Base-by-base conservation (phyloP, 345 rosid genomes). In the Melaleuca quinquenervia region DNA sequence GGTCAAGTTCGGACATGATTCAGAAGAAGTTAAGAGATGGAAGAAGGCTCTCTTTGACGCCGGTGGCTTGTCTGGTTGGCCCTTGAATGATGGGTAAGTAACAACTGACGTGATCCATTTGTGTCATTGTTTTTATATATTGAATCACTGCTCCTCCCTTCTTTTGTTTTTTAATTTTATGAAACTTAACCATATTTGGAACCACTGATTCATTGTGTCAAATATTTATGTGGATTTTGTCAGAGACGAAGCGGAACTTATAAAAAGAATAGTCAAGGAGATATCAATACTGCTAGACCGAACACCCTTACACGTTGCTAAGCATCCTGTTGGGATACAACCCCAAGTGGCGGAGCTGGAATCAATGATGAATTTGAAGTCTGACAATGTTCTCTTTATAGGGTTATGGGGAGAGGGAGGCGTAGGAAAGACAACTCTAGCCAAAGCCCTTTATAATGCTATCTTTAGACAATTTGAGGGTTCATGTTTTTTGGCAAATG, bases 211-310 rank as follows among this genome's bases (percentile, higher is more conserved):
- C 56, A 7, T 20, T 21, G 21, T 20, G 11, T 53, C 2, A 3
- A 53, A 22, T 53, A 21, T 10, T 8, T 53, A 20, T 22, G 41
- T 3, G 2, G 2, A 20, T 21, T 53, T 53, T 53, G 21, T 3
- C 26, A 53, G 56, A 53, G 5, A 20, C 21, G 56, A 53, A 53
- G 56, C 56, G 0, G 5, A 20, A 11, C 2, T 20, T 53, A 21
- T 53, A 53, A 1, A 53, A 24, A 0, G 1, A 7, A 53, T 53
- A 20, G 56, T 20, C 10, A 8, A 0, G 0, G 0, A 53, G 5
- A 53, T 53, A 24, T 53, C 56, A 7, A 53, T 3, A 5, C 56
- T 20, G 26, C 0, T 53, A 2, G 56, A 54, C 5, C 56, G 0
- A 7, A 53, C 24, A 20, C 56, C 56, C 26, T 0, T 53, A 53